Base-by-base conservation (phyloP, 306 rosid genomes). In the Medicago ruthenica region DNA sequence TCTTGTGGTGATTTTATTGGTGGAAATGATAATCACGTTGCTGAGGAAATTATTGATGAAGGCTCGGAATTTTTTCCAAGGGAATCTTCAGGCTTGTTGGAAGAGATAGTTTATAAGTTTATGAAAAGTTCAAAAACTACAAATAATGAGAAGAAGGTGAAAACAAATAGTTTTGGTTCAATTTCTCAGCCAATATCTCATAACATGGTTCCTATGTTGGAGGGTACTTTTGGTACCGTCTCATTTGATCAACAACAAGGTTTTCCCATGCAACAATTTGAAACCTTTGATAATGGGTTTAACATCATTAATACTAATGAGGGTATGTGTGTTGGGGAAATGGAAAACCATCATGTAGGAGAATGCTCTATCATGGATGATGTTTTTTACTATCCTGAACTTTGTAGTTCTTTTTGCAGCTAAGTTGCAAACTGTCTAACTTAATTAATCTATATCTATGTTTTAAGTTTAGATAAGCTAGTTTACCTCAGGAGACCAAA, bases 81-180 rank as follows among this genome's bases (percentile, higher is more conserved):
- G 16, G 89, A 89, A 47, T 51, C 89, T 1, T 67, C 96, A 0
- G 98, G 98, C 0, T 67, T 93, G 54, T 39, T 93, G 77, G 90
- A 91, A 65, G 98, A 93, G 72, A 85, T 91, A 1, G 93, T 93
- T 27, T 84, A 87, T 0, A 84, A 84, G 14, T 91, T 84, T 50
- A 82, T 91, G 44, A 86, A 89, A 0, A 85, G 84, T 14, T 73
- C 92, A 0, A 69, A 81, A 12, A 12, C 77, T 12, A 61, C 62
- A 0, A 20, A 15, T 3, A 21, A 17, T 24, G 15, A 44, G 31
- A 13, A 8, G 31, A 7, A 76, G 54, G 67, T 8, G 67, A 21
- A 1, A 14, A 21, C 4, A 55, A 0, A 62, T 20, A 40, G 3
- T 48, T 48, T 14, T 13, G 8, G 53, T 15, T 18, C 70, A 0